Percentiles rank a stretch among this genome's conserved stretches.
These are phyloP conservation scores for Tolypocladium cylindrosporum DNA, from an alignment of 2,329 filamentous ascomycete genomes.

Conservation along the genomic window DNA sequence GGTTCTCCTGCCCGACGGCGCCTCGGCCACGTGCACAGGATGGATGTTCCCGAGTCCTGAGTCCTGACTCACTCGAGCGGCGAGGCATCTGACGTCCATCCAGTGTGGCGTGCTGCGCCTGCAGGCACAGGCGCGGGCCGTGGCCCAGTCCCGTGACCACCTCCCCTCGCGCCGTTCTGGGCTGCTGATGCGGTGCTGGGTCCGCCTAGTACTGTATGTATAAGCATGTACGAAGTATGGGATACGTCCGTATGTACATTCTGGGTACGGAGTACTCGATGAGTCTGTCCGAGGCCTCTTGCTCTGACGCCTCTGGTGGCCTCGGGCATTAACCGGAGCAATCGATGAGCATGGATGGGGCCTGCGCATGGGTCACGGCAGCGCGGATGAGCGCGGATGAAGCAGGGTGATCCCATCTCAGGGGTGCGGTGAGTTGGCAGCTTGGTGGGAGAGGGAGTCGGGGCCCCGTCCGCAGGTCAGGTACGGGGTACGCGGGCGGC, in stretches of 20 bases:
- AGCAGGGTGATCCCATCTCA: conserved; percentile 3
- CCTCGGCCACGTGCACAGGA: background rate
- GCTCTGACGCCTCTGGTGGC: background rate
- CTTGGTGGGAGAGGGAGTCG: background rate
- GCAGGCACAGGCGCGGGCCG: background rate
- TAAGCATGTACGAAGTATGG: too few relatives aligned
- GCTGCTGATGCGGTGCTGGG: background rate
- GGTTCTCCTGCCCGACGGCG: background rate
- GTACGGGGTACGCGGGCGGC: background rate
- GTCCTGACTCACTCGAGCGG: background rate
- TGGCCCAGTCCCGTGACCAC: background rate
- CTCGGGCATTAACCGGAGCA: background rate
- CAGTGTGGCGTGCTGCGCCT: background rate
- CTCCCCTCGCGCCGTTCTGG: background rate
- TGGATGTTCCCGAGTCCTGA: background rate
- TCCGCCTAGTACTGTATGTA: background rate
- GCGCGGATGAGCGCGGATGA: background rate
- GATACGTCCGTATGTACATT: too few relatives aligned
- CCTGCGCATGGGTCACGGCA: background rate
- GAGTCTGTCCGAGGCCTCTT: background rate
- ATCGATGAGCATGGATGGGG: background rate
- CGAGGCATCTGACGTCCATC: background rate
- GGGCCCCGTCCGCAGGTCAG: background rate
- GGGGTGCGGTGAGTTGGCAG: background rate
- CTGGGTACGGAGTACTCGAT: too few relatives aligned